Evolutionary conservation across 2,329 filamentous ascomycete species (phyloP), one percentile per base, ranked within the genome.

Genomic region (Decorospora gaudefroyi): DNA sequence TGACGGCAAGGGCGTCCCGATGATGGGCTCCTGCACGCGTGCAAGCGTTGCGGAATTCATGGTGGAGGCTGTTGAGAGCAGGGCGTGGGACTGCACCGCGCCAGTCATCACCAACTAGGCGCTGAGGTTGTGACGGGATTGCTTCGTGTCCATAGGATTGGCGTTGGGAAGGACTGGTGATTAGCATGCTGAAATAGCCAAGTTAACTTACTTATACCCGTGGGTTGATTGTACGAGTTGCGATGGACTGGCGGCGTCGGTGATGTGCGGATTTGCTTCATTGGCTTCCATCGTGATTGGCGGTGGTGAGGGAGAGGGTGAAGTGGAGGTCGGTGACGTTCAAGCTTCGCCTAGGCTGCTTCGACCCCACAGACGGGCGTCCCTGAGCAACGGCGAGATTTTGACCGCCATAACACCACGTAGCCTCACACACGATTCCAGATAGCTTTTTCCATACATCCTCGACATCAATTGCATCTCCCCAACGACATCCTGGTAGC

Each of bases 11-110:
- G 74, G 72, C 0, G 66, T 71, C 2, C 60, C 69, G 0, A 65
- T 76, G 56, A 62, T 78, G 58, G 66, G 71, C 6, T 68, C 51
- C 13, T 52, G 65, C 4, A 68, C 62, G 17, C 63, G 68, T 55
- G 51, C 57, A 11, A 75, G 72, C 49, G 72, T 81, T 6, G 77
- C 75, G 6, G 55, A 47, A 11, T 80, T 75, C 57, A 52, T 79
- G 52, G 68, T 79, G 3, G 66, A 74, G 41, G 74, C 70, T 2
- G 69, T 68, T 0, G 74, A 74, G 59, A 68, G 55, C 21, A 51
- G 56, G 3, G 59, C 69, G 6, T 80, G 73, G 71, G 68, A 76
- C 53, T 62, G 70, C 6, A 69, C 41, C 25, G 68, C 75, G 1
- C 77, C 77, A 3, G 75, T 80, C 2, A 71, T 80, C 41, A 68